Conservation (phyloP, 495 filamentous ascomycete species). For the Hypoxylon lienhwacheense region DNA sequence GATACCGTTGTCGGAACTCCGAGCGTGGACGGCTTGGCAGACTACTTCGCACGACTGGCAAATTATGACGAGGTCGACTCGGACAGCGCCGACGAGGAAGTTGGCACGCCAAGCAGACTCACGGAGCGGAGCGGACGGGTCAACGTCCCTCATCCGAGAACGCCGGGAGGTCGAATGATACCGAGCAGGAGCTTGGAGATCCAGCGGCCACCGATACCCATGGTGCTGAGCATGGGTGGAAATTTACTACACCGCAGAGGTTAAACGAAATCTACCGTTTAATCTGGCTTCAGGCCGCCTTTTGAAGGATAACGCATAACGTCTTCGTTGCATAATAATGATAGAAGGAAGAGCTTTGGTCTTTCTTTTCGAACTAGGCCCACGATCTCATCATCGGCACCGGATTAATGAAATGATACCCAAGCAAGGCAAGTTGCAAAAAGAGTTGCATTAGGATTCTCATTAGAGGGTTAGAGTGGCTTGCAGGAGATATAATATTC, state of each 20-base stretch:
- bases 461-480: slow-evolving; percentile 16
- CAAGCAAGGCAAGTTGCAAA: slow-evolving; percentile 20
- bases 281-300: not conserved
- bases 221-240: slow-evolving; percentile 36
- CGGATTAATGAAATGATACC: slow-evolving; percentile 28
- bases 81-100: slow-evolving; percentile 42
- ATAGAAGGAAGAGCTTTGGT: too few relatives aligned
- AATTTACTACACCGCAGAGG: slow-evolving; percentile 27
- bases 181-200: slow-evolving; percentile 54
- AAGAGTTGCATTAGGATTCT: slow-evolving; percentile 23
- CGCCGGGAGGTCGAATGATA: slow-evolving; percentile 52
- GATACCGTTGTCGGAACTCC: slow-evolving; percentile 78
- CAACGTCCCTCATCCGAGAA: slow-evolving; percentile 58
- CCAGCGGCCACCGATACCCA: slow-evolving; percentile 44
- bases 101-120: slow-evolving; percentile 42
- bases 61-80: slow-evolving; percentile 47
- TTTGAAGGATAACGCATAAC: not conserved
- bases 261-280: too few relatives aligned
- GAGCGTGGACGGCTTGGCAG: slow-evolving; percentile 79
- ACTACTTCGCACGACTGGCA: slow-evolving; percentile 75
- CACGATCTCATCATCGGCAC: slow-evolving; percentile 16
- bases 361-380: slow-evolving; percentile 7
- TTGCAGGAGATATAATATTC: too few relatives aligned
- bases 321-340: not conserved
- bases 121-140: slow-evolving; percentile 51